These are phyloP conservation scores for Backusella liffmaniae DNA, from an alignment of 192 early-diverging fungal species.

Conservation along the genomic window DNA sequence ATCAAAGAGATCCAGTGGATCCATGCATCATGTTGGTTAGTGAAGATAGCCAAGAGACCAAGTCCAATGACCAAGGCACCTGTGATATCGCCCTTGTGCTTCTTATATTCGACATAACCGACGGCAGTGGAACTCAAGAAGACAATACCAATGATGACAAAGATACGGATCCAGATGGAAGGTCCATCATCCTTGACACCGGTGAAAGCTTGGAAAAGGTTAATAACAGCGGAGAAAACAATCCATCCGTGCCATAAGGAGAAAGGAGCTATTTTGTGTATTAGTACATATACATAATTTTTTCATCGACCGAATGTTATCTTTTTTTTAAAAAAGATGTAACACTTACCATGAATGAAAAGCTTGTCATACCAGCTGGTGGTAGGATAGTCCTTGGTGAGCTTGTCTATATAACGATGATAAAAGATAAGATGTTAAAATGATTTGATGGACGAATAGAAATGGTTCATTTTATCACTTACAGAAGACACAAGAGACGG, in stretches of 20 bases:
- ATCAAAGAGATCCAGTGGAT: conserved; percentile 53
- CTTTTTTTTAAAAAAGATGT: not conserved
- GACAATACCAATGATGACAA: conserved; percentile 48
- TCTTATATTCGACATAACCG: conserved; percentile 61
- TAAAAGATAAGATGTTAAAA: conserved; percentile 2
- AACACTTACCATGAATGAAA: conserved; percentile 45
- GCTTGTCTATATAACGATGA: not conserved
- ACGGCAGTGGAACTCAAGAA: conserved; percentile 56
- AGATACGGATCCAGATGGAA: conserved; percentile 40
- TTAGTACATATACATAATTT: not conserved
- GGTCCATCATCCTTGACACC: conserved; percentile 37
- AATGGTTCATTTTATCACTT: conserved; percentile 17
- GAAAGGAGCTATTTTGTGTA: conserved; percentile 48
- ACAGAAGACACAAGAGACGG: conserved; percentile 58
- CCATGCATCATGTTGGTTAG: conserved; percentile 40
- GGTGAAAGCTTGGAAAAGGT: conserved; percentile 61
- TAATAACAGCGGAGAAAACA: conserved; percentile 55
- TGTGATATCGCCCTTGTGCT: conserved; percentile 56
- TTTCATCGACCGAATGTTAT: not conserved
- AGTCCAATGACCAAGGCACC: conserved; percentile 65
- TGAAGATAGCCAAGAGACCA: conserved; percentile 49
- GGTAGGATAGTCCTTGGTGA: conserved; percentile 24
- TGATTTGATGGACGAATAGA: not conserved
- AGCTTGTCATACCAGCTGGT: conserved; percentile 39
- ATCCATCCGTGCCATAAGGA: conserved; percentile 69